Conservation (phyloP, 1,284 basidiomycete species). For the Spongispora temasekensis region DNA sequence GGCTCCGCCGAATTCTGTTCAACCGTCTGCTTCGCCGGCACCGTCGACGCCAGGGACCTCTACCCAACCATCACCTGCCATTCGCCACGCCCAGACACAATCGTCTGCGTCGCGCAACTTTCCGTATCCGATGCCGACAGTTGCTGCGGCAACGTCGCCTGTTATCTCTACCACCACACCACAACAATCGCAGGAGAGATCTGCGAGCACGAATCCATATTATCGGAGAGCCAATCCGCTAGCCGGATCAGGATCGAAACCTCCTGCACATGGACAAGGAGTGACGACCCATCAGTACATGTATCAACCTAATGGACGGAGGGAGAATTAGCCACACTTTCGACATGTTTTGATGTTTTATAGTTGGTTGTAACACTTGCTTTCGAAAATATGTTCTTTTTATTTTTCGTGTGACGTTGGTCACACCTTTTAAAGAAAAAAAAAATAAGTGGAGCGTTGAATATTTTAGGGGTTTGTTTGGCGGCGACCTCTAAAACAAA, state of each 20-base stretch:
- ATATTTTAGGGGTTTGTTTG: conserved; percentile 25
- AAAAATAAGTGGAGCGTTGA: not conserved
- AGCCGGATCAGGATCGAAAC: conserved; percentile 31
- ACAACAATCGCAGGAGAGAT: conserved; percentile 33
- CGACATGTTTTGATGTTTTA: conserved; percentile 9
- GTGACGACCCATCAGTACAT: conserved; percentile 45
- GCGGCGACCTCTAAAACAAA: conserved; percentile 27
- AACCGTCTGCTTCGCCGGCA: conserved; percentile 31
- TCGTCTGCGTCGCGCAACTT: conserved; percentile 32
- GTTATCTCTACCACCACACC: conserved; percentile 35
- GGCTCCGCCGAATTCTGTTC: conserved; percentile 21
- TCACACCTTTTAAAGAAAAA: conserved; percentile 16
- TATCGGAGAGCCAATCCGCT: conserved; percentile 41
- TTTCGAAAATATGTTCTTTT: conserved; percentile 17
- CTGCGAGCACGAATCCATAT: conserved; percentile 27
- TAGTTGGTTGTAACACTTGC: conserved; percentile 3
- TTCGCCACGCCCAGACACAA: conserved; percentile 34
- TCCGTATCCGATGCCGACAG: conserved; percentile 51
- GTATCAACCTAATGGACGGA: conserved; percentile 45
- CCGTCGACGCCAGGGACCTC: conserved; percentile 36
- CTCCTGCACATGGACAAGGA: conserved; percentile 35
- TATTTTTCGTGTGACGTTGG: conserved; percentile 20
- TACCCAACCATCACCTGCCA: conserved; percentile 32
- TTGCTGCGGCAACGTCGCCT: conserved; percentile 42
- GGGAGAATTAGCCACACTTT: conserved; percentile 21